Base-by-base conservation (phyloP, 345 rosid genomes). In the Alliaria petiolata region DNA sequence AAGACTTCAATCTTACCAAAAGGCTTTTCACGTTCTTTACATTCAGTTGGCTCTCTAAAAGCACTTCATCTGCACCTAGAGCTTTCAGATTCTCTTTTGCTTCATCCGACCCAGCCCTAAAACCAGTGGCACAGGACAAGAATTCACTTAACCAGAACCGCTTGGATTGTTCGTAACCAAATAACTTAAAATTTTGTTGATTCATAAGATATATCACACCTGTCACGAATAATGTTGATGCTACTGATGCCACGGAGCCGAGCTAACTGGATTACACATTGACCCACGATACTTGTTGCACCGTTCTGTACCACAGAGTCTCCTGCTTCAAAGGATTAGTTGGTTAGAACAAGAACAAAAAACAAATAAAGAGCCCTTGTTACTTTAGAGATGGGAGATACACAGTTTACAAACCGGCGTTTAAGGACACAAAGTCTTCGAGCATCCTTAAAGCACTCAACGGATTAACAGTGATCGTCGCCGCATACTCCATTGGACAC, bases 261-360 rank as follows among this genome's bases (percentile, higher is more conserved):
- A 5, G 96, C 98, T 75, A 93, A 82, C 83, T 91, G 99, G 71
- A 89, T 85, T 35, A 88, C 74, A 78, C 99, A 91, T 73, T 83
- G 97, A 56, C 99, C 96, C 38, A 91, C 95, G 5, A 88, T 86
- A 79, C 93, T 91, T 35, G 96, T 88, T 66, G 96, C 89, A 33
- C 95, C 99, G 79, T 91, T 93, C 89, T 93, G 97, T 70, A 89
- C 95, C 22, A 93, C 72, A 54, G 90, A 79, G 65, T 89, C 91
- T 56, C 97, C 93, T 85, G 89, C 30, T 70, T 28, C 52, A 67
- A 43, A 61, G 38, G 30, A 75, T 66, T 36, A 59, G 33, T 52
- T 46, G 26, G 72, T 69, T 15, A 81, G 52, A 46, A 0, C 25
- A n/a, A n/a, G n/a, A n/a, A 22, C 25, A 35, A 65, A 65, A 70